Conservation (phyloP, 2,329 filamentous ascomycete genomes). For the Talaromyces sp. region DNA sequence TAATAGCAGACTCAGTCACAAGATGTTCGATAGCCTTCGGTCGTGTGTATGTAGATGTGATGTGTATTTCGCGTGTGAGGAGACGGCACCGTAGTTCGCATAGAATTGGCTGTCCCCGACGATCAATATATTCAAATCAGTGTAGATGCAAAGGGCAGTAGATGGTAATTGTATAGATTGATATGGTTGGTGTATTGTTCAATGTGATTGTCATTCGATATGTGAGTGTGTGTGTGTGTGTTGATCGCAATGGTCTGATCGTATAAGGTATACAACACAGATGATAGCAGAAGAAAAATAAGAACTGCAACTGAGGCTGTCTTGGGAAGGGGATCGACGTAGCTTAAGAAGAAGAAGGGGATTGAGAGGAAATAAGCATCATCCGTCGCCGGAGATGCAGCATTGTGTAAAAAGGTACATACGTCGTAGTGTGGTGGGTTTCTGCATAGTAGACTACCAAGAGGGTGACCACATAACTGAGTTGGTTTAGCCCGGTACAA, state of each 20-base stretch:
- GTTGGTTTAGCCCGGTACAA: neutral
- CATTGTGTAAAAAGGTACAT: slow-evolving; percentile 25
- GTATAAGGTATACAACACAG: neutral
- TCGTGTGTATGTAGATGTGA: neutral
- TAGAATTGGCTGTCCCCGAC: neutral
- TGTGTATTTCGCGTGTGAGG: neutral
- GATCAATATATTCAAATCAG: neutral
- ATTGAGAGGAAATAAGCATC: slow-evolving; percentile 25
- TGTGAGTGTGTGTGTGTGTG: neutral
- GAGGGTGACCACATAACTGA: neutral
- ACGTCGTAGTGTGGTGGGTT: slow-evolving; percentile 16
- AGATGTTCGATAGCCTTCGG: neutral
- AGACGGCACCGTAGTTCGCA: neutral
- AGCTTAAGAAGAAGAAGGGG: slow-evolving; percentile 38
- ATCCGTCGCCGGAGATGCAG: slow-evolving; percentile 17
- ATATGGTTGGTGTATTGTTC: neutral
- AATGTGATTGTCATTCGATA: neutral
- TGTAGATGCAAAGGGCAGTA: too few species aligned
- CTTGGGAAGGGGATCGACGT: slow-evolving; percentile 45
- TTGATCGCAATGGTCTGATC: neutral
- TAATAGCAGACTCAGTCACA: neutral
- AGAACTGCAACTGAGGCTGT: slow-evolving; percentile 21
- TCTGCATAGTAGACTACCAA: too few species aligned
- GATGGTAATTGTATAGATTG: neutral
- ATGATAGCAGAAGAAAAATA: slow-evolving; percentile 22